Percentiles rank a stretch among this genome's conserved stretches.
These are phyloP conservation scores for Candolleomyces aberdarensis DNA, from an alignment of 768 basidiomycete species.

Conservation along the genomic window DNA sequence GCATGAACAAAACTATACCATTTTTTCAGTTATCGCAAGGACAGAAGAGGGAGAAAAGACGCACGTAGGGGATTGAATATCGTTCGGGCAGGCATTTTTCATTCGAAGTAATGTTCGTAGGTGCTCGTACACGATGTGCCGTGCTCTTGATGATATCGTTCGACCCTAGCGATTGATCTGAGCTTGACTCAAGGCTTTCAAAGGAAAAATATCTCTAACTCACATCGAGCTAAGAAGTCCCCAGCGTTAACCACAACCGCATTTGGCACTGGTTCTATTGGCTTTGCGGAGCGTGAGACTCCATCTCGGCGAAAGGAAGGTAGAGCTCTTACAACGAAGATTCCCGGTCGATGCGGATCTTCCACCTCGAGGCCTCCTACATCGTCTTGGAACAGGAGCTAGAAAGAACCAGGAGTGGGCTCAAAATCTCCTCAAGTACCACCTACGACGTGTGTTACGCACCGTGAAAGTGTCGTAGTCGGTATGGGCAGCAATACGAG, in stretches of 20 bases:
- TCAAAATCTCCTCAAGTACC: too few species aligned
- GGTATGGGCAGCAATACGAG: slow-evolving; percentile 46
- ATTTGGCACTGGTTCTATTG: slow-evolving; percentile 41
- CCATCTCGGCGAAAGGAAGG: background rate
- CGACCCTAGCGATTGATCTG: slow-evolving; percentile 31
- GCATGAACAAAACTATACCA: slow-evolving; percentile 27
- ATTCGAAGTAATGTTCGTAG: slow-evolving; percentile 15
- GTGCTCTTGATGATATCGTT: slow-evolving; percentile 48
- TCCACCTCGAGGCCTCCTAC: slow-evolving; percentile 63
- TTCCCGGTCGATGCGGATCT: slow-evolving; percentile 44
- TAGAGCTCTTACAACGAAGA: slow-evolving; percentile 30
- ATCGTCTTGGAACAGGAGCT: slow-evolving; percentile 56
- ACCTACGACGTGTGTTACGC: slow-evolving; percentile 3
- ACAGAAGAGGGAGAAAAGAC: slow-evolving; percentile 12
- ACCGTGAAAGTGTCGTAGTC: slow-evolving; percentile 58
- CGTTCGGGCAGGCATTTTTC: slow-evolving; percentile 44
- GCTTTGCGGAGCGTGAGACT: slow-evolving; percentile 20
- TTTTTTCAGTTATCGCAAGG: background rate
- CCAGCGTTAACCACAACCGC: slow-evolving; percentile 51
- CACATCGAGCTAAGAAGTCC: slow-evolving; percentile 50
- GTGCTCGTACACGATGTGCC: slow-evolving; percentile 50
- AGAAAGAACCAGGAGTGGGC: too few species aligned
- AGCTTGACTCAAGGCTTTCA: background rate
- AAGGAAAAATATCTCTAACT: slow-evolving; percentile 1
- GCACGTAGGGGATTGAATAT: slow-evolving; percentile 62